These are phyloP conservation scores for Peribolospora baueri DNA, from an alignment of 768 basidiomycete genomes.

Conservation along the genomic window DNA sequence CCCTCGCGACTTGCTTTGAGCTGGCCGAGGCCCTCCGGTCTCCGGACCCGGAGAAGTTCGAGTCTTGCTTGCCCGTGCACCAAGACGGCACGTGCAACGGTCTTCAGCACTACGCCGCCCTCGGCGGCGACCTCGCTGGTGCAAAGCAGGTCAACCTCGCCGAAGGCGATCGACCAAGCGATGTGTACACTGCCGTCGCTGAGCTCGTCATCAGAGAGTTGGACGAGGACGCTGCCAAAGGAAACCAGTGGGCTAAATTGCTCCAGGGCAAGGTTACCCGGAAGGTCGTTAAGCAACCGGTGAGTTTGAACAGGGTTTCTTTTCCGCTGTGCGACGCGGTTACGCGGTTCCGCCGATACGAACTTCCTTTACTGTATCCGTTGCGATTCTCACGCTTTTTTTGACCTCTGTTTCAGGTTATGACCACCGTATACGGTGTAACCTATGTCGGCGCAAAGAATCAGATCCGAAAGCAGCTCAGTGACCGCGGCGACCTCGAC, in stretches of 20 bases:
- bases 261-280: slow-evolving; percentile 56
- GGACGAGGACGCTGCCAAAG: slow-evolving; percentile 15
- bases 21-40: slow-evolving; percentile 55
- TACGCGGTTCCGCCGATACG: background rate
- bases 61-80: slow-evolving; percentile 64
- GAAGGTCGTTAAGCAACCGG: slow-evolving; percentile 96
- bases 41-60: slow-evolving; percentile 32
- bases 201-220: slow-evolving; percentile 43
- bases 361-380: background rate
- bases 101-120: slow-evolving; percentile 90
- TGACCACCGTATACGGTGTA: slow-evolving; percentile 98
- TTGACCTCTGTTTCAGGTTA: slow-evolving; percentile 31
- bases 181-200: slow-evolving; percentile 84
- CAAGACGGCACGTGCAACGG: slow-evolving; percentile 98
- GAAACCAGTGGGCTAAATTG: slow-evolving; percentile 30
- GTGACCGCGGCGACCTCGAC: slow-evolving; percentile 44
- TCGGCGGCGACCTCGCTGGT: slow-evolving; percentile 73
- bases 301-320: slow-evolving; percentile 18
- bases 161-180: slow-evolving; percentile 53
- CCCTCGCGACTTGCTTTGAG: slow-evolving; percentile 76
- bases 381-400: background rate
- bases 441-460: slow-evolving; percentile 84
- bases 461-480: slow-evolving; percentile 75
- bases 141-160: slow-evolving; percentile 76
- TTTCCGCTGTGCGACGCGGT: background rate